Base-by-base conservation (phyloP, 768 basidiomycete species). In the Tubosaeta brunneosetosa region DNA sequence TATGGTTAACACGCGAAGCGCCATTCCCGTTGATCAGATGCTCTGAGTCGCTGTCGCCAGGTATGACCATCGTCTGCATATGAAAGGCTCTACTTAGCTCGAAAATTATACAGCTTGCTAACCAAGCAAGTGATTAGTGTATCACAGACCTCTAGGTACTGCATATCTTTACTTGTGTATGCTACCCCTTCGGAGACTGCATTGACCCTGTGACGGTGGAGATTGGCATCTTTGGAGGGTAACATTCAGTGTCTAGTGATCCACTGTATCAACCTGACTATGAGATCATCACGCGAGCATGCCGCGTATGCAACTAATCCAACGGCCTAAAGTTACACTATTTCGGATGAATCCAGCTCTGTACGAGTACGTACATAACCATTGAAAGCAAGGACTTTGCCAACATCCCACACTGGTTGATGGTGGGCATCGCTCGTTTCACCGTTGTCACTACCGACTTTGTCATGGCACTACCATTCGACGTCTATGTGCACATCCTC, bases 1-100 rank as follows among this genome's bases (percentile, higher is more conserved):
- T 47, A 71, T 90, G 56, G 71, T 89, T 55, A 78, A 79, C 60
- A 72, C 86, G 75, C 80, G 84, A 47, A 66, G 67, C 37, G 61
- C 66, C 12, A 75, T 86, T 51, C 83, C 86, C 26, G 17, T 83
- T 47, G 81, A 86, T 61, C 74, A 77, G 48, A 57, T 63, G 51
- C 44, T 70, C 32, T 68, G 34, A 54, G 32, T 36, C 34, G 4
- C 1, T 14, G 17, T n/a, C 11, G 12, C 8, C 26, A 56, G 53
- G 65, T 62, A 12, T 36, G 61, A 55, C 19, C 50, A 41, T 34
- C 33, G 17, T 31, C 27, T 27, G 19, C 16, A 17, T 41, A 12
- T 16, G 12, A n/a, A 49, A n/a, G 7, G n/a, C 14, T 43, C 14
- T 17, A 44, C 16, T 65, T 37, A 59, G 22, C 9, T 11, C 10